Base-by-base conservation (phyloP, 129 eudicot species). In the Centella asiatica region DNA sequence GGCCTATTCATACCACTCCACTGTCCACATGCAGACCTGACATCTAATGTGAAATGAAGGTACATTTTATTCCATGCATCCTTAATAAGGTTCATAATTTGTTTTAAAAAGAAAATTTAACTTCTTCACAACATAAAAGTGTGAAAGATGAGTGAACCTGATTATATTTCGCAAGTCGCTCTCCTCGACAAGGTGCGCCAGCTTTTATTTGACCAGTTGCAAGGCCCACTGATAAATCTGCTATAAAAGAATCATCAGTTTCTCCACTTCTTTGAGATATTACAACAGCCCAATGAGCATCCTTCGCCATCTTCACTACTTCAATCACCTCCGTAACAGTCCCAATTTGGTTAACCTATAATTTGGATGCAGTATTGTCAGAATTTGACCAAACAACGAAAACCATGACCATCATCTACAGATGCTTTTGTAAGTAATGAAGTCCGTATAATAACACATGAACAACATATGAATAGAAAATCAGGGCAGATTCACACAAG, bases 151-250 rank as follows among this genome's bases (percentile, higher is more conserved):
- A 46, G 27, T 45, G 49, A 52, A 89, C 98, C 95, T 92, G 98
- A 72, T 92, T 92, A 74, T 92, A 92, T 72, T 92, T 92, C 56
- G 94, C 93, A 49, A 92, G 69, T 37, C 98, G 90, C 75, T 92
- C 98, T 65, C 98, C 98, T 65, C 98, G 76, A 76, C 95, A 87
- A 65, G 98, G 98, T 8, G 98, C 98, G 34, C 98, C 98, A 44
- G 95, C 95, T 75, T 92, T 87, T 25, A 92, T 77, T 76, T 87
- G 98, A 69, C 95, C 84, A 1, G 95, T 72, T 60, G 90, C 85
- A 33, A 92, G 90, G 74, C 98, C 98, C 60, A 92, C 98, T 20
- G 90, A 80, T 12, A 92, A 71, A 76, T 92, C 98, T 37, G 98
- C 87, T 64, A 92, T 82, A 81, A 92, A 92, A 53, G 90, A 74